Base-by-base conservation (phyloP, 106 monocot species). In the Dendrobium catenatum region DNA sequence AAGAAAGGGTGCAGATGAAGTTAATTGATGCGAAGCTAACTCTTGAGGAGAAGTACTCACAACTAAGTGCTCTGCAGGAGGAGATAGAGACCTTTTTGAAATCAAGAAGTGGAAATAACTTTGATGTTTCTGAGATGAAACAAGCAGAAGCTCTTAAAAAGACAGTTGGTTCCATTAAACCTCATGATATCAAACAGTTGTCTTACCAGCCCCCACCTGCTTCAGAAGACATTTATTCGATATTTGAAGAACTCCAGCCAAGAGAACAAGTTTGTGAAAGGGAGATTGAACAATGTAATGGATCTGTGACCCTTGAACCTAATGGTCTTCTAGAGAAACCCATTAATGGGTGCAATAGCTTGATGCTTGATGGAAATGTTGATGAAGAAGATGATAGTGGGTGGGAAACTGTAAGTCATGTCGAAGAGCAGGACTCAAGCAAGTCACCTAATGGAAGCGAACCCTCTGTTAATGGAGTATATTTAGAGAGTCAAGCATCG, bases 1-100 rank as follows among this genome's bases (percentile, higher is more conserved):
- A 98, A 78, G 98, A 98, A 82, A 91, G 98, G 82, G 98, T 98
- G 4, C 98, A 98, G 86, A 95, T 95, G 98, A 98, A 98, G 86
- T 88, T 98, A 68, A 73, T 98, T 22, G 94, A 95, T 85, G 98
- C 98, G 19, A 98, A 93, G 68, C 56, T 98, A 82, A 85, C 91
- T 27, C 91, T 98, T 2, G 98, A 94, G 56, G 90, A 89, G 74
- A 98, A 95, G 81, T 91, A 95, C 76, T 80, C 84, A 24, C 82
- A 88, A 83, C 78, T 98, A 24, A 85, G 79, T 42, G 81, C 81
- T 43, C 85, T 97, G 15, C 88, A 92, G 49, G 76, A 86, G 37
- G 82, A 91, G 48, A 78, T 98, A 0, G 94, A 95, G 77, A 85
- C 83, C 18, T 94, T 91, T 66, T 22, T 98, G 22, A 78, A 48